Evolutionary conservation across 768 basidiomycete species (phyloP).

Genomic region (Phylloporus scabripes): DNA sequence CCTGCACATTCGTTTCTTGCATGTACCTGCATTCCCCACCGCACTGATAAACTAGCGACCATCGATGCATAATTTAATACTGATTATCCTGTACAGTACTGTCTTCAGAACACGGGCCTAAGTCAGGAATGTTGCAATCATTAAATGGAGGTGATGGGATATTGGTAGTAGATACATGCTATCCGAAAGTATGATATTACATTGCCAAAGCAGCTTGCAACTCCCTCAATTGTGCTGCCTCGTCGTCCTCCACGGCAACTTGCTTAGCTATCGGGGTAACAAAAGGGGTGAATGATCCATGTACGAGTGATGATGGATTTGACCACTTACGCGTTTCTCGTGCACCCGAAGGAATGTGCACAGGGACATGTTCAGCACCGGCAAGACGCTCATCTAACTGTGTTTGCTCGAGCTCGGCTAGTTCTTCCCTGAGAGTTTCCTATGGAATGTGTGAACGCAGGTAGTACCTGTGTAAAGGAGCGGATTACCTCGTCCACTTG

Average conservation of each 20-base stretch:
- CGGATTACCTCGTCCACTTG: conserved; percentile 68
- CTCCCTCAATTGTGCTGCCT: conserved; percentile 82
- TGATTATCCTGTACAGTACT: conserved; percentile 35
- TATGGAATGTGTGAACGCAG: conserved; percentile 30
- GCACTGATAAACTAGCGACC: conserved; percentile 27
- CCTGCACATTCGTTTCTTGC: conserved; percentile 23
- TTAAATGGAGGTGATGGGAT: conserved; percentile 30
- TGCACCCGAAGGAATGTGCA: conserved; percentile 70
- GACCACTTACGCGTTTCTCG: conserved; percentile 46
- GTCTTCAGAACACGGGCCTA: conserved; percentile 19
- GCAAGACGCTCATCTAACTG: conserved; percentile 78
- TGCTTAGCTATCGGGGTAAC: conserved; percentile 22
- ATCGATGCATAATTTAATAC: conserved; percentile 34
- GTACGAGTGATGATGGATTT: neutral
- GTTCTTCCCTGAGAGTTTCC: conserved; percentile 74
- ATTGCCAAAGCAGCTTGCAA: conserved; percentile 86
- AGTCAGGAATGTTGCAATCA: conserved; percentile 22
- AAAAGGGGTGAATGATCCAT: conserved; percentile 4
- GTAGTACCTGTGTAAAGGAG: neutral
- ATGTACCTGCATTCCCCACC: conserved; percentile 22
- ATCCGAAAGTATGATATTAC: conserved; percentile 36
- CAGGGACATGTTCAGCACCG: conserved; percentile 85
- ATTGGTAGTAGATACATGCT: conserved; percentile 31
- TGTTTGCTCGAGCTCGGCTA: conserved; percentile 86
- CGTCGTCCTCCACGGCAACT: conserved; percentile 75